Base-by-base conservation (phyloP, 1,139 yeast species). In the Taphrina confusa region DNA sequence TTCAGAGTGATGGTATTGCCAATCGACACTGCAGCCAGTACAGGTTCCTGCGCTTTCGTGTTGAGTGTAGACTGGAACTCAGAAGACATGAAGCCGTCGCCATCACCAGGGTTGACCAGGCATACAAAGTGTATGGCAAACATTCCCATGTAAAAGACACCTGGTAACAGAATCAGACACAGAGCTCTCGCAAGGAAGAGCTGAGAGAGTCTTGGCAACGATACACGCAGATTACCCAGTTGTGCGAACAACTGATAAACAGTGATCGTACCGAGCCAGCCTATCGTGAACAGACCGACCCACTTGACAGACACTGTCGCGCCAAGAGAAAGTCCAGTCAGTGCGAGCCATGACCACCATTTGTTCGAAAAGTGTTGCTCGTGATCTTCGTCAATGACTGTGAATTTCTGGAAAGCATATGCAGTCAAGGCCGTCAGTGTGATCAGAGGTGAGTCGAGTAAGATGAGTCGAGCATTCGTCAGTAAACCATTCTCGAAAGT, bases 251-350 rank as follows among this genome's bases (percentile, higher is more conserved):
- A 74, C 70, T 88, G 94, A 75, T 82, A 80, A 20, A 84, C 72
- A 66, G 95, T 89, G 65, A 82, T 72, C 4, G 80, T 58, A 51
- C 98, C 98, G 64, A 88, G 82, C 97, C 98, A 94, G 6, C 87
- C 90, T 66, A 91, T 74, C 39, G 98, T 92, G 78, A 92, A 92
- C 51, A 92, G 76, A 60, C 98, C 99, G 52, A 92, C 97, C 97
- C 98, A 92, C 73, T 94, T 94, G 49, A 96, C 64, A 27, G 69
- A 66, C 33, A 86, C 78, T 1, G 97, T 92, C 62, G 94, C 82
- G 54, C 98, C 99, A 60, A 94, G 77, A 16, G 86, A 86, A 57
- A 89, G 74, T 64, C 95, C 96, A 39, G 95, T 82, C 45, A 88
- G 80, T 25, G 85, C 61, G 70, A 94, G 76, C 61, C 85, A 78